These are phyloP conservation scores for Sordaria brevicollis DNA, from an alignment of 495 filamentous ascomycete genomes.

Conservation along the genomic window DNA sequence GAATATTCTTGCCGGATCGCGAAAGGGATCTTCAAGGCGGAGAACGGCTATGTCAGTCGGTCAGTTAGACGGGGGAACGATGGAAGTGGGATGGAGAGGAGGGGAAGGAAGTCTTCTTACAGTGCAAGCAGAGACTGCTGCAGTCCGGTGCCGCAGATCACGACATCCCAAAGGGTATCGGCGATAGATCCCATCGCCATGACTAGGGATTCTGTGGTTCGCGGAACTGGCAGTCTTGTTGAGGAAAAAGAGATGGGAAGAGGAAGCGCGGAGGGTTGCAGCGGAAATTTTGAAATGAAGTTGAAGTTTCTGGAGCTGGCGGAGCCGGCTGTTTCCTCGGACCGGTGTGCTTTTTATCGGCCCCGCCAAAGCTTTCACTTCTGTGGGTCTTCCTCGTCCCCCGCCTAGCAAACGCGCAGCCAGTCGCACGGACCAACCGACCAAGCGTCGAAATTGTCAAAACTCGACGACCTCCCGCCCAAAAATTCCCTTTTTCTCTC, in stretches of 20 bases:
- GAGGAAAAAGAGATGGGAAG: slow-evolving; percentile 16
- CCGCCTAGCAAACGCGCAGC: neutral
- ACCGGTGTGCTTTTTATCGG: neutral
- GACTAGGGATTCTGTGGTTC: slow-evolving; percentile 6
- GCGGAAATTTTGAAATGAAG: slow-evolving; percentile 24
- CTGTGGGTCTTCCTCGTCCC: neutral
- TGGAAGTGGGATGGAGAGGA: neutral
- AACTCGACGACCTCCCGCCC: neutral
- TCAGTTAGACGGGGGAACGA: slow-evolving; percentile 16
- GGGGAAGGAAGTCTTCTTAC: slow-evolving; percentile 47
- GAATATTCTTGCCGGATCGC: slow-evolving; percentile 79
- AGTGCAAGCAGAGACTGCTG: slow-evolving; percentile 85
- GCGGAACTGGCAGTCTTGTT: slow-evolving; percentile 7
- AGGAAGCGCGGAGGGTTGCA: slow-evolving; percentile 6
- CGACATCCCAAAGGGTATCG: slow-evolving; percentile 80
- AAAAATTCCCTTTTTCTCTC: slow-evolving; percentile 20
- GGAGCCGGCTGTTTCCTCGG: slow-evolving; percentile 14
- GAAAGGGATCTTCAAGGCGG: slow-evolving; percentile 68
- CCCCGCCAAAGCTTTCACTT: neutral
- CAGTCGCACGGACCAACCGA: slow-evolving; percentile 8
- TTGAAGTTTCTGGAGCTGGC: slow-evolving; percentile 10
- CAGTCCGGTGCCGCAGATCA: slow-evolving; percentile 83
- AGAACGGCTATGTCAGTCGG: slow-evolving; percentile 56
- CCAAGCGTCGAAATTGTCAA: neutral
- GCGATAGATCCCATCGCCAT: slow-evolving; percentile 65